Conservation (phyloP, 495 filamentous ascomycete genomes). For the Trichoderma reesei region DNA sequence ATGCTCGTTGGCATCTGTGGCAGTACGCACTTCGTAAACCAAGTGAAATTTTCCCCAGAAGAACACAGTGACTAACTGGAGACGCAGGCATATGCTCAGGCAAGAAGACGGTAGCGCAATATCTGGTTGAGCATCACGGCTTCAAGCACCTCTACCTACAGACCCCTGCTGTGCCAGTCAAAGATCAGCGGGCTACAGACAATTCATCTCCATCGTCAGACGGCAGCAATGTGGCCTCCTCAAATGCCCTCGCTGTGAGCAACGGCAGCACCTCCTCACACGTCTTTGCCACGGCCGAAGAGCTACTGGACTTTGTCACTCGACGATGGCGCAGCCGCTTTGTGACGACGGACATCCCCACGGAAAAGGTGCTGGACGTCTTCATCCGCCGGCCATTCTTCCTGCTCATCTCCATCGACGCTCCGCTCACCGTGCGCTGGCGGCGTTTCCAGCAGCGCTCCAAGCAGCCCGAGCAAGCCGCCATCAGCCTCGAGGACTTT, state of each 20-base stretch:
- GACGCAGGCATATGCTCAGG: slow-evolving; percentile 75
- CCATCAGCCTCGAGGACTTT: slow-evolving; percentile 65
- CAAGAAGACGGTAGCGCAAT: slow-evolving; percentile 75
- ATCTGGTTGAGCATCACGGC: slow-evolving; percentile 64
- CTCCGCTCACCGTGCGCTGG: slow-evolving; percentile 76
- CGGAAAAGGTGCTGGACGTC: slow-evolving; percentile 55
- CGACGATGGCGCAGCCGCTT: slow-evolving; percentile 70
- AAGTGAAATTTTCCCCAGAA: no score
- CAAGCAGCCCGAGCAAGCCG: slow-evolving; percentile 31
- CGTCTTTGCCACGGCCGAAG: slow-evolving; percentile 48
- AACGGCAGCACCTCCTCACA: slow-evolving; percentile 12
- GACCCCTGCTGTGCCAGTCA: slow-evolving; percentile 12
- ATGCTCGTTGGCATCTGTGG: slow-evolving; percentile 96
- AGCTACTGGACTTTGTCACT: slow-evolving; percentile 74
- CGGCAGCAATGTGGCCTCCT: neutral
- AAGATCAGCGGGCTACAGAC: slow-evolving; percentile 12
- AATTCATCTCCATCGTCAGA: slow-evolving; percentile 14
- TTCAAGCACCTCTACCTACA: slow-evolving; percentile 52
- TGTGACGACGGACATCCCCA: slow-evolving; percentile 74
- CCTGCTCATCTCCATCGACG: slow-evolving; percentile 83
- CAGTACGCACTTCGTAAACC: slow-evolving; percentile 40
- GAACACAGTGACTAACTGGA: slow-evolving; percentile 7
- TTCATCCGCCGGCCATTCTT: slow-evolving; percentile 81
- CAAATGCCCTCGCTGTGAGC: neutral
- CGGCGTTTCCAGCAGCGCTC: slow-evolving; percentile 45